Percentiles rank a stretch among this genome's conserved stretches.
Conservation (phyloP, 805 yeast genomes). For the Ogataea wickerhamii region DNA sequence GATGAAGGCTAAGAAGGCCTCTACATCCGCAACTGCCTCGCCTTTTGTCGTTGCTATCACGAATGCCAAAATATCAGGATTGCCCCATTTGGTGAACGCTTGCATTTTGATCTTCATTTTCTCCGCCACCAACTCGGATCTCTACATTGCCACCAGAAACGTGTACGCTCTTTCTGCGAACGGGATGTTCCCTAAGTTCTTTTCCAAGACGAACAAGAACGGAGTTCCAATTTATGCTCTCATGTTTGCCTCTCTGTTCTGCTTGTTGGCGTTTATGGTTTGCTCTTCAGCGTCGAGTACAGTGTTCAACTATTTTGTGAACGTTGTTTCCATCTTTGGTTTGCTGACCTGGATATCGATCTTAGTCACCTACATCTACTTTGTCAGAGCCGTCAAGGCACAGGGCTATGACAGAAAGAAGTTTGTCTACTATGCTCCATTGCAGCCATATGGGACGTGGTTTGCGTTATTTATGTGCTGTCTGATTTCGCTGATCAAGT, state of each 20-base stretch:
- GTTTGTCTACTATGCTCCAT: constrained; percentile 60
- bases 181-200: constrained; percentile 69
- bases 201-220: constrained; percentile 58
- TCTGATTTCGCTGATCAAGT: constrained; percentile 59
- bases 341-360: constrained; percentile 73
- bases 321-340: constrained; percentile 73
- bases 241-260: constrained; percentile 47
- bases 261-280: constrained; percentile 68
- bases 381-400: constrained; percentile 59
- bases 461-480: constrained; percentile 52
- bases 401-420: constrained; percentile 60
- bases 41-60: constrained; percentile 83
- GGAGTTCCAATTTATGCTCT: constrained; percentile 71
- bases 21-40: constrained; percentile 66
- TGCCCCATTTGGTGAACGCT: constrained; percentile 75
- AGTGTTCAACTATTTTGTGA: constrained; percentile 67
- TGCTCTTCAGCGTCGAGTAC: constrained; percentile 52
- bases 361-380: constrained; percentile 61
- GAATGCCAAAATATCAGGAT: constrained; percentile 57
- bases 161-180: constrained; percentile 68
- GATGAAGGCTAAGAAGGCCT: constrained; percentile 41
- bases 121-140: constrained; percentile 78
- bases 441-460: constrained; percentile 66
- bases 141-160: constrained; percentile 74
- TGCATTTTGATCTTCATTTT: constrained; percentile 73